phyloP scores from a whole-genome alignment of 208 protist genomes.

The Wallacemonas collosoma region DNA sequence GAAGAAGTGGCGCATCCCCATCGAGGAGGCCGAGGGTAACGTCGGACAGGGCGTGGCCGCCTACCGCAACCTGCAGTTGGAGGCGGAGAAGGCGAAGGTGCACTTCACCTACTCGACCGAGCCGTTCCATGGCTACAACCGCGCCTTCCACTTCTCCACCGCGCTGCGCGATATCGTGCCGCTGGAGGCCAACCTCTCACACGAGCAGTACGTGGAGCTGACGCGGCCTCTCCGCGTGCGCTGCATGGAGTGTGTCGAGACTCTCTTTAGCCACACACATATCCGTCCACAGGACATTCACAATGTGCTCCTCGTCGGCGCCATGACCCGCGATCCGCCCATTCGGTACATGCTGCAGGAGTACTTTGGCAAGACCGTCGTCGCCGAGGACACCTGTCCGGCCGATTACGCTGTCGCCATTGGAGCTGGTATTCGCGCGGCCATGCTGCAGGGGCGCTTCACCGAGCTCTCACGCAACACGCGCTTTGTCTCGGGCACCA shows the following conservation, averaged over 20 bases:
- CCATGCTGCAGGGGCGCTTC: conserved; percentile 88
- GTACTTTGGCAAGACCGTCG: conserved; percentile 77
- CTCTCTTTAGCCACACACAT: conserved; percentile 71
- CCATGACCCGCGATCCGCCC: conserved; percentile 91
- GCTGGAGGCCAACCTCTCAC: conserved; percentile 85
- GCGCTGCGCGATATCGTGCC: conserved; percentile 82
- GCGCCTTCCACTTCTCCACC: conserved; percentile 88
- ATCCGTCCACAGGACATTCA: conserved; percentile 72
- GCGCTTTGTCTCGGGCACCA: conserved; percentile 79
- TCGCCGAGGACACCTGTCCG: conserved; percentile 65
- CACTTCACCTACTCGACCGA: conserved; percentile 92
- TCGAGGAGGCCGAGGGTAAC: conserved; percentile 87
- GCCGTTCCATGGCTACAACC: conserved; percentile 86
- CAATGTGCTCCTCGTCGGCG: conserved; percentile 87
- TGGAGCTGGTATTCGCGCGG: conserved; percentile 75
- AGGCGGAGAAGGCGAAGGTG: conserved; percentile 91
- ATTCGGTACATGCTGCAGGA: conserved; percentile 83
- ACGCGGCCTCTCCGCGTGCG: conserved; percentile 81
- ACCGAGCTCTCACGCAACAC: conserved; percentile 72
- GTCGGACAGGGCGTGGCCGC: conserved; percentile 75
- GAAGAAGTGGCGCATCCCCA: conserved; percentile 86
- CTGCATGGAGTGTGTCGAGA: conserved; percentile 78
- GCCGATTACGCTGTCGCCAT: conserved; percentile 91
- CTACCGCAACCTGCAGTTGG: conserved; percentile 68
- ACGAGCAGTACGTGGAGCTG: conserved; percentile 84